A percentile compares a stretch with the other conserved stretches of the same genome.
These are phyloP conservation scores for Syzygium syzygioides DNA, from an alignment of 441 rosid species.

Conservation along the genomic window DNA sequence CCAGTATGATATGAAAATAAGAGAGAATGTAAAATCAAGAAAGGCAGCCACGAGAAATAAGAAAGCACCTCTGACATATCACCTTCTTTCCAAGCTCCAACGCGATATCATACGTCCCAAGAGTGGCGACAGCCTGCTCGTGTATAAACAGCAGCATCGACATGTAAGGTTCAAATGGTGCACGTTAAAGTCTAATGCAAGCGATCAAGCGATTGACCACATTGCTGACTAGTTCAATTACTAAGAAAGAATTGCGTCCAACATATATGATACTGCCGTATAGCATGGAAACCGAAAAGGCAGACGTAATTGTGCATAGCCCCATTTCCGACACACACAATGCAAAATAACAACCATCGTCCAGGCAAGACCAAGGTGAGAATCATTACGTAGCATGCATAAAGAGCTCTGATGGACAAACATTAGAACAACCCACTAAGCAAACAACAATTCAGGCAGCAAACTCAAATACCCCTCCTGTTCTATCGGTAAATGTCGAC, in stretches of 20 bases:
- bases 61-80: constrained; percentile 71
- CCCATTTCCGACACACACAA: not conserved
- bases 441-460: not conserved
- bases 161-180: not conserved
- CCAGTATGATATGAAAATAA: not conserved
- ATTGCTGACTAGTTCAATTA: not conserved
- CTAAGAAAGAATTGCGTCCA: not conserved
- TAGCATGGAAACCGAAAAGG: not conserved
- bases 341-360: not conserved
- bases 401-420: not conserved
- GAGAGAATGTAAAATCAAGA: not conserved
- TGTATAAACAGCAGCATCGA: not conserved
- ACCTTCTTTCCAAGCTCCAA: constrained; percentile 86
- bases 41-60: not conserved
- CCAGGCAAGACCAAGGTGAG: not conserved
- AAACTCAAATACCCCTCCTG: not conserved
- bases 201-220: not conserved
- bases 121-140: constrained; percentile 68
- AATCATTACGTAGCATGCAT: not conserved
- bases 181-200: not conserved
- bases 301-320: not conserved
- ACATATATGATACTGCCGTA: not conserved
- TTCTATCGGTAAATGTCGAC: not conserved
- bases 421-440: not conserved
- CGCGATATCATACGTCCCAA: constrained; percentile 87